phyloP scores from a whole-genome alignment of 768 basidiomycete genomes.

The Coprinopsis marcescibilis region DNA sequence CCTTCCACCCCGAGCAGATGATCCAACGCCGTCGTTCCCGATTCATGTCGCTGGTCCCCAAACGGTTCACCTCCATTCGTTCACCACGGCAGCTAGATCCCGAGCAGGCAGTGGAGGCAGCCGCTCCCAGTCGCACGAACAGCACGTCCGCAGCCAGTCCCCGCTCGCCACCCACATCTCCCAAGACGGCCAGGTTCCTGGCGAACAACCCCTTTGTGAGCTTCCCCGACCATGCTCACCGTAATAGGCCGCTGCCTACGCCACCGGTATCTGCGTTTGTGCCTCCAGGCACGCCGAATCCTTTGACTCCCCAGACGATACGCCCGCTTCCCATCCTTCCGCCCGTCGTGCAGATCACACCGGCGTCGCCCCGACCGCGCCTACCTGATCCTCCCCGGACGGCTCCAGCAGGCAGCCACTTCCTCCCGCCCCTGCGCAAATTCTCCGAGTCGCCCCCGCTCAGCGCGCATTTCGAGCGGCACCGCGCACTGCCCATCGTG shows the following conservation, averaged over 20 bases:
- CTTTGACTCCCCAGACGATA: not conserved
- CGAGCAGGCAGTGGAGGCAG: too few relatives aligned
- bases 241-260: too few relatives aligned
- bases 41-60: not conserved
- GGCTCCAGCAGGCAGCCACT: too few relatives aligned
- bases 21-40: not conserved
- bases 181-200: too few relatives aligned
- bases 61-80: not conserved
- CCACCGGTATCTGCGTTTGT: not conserved
- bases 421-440: not conserved
- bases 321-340: not conserved
- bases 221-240: too few relatives aligned
- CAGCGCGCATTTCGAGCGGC: not conserved
- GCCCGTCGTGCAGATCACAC: not conserved
- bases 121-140: not conserved
- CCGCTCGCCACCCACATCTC: too few relatives aligned
- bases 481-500: not conserved
- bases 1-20: conserved; percentile 7
- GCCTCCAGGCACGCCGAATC: too few relatives aligned
- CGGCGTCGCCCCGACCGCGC: not conserved
- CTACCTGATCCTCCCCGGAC: not conserved
- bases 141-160: not conserved
- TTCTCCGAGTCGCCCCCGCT: not conserved
- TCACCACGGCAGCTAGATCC: too few relatives aligned
- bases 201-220: too few relatives aligned